These are phyloP conservation scores for Aspergillus ustus DNA, from an alignment of 2,329 filamentous ascomycete genomes.

Conservation along the genomic window DNA sequence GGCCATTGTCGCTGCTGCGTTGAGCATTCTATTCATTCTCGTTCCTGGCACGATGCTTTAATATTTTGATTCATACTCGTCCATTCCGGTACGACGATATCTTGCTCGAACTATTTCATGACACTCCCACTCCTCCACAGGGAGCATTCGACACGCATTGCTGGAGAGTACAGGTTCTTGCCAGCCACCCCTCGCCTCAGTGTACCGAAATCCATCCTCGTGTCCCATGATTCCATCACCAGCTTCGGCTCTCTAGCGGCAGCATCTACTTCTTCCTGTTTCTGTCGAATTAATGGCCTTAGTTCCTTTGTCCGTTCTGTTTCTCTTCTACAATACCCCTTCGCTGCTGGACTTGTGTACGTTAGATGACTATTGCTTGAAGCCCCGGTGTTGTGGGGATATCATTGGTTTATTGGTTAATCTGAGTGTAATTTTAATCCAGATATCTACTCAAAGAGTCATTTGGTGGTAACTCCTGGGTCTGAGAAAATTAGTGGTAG, in stretches of 20 bases:
- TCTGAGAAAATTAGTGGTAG: not conserved
- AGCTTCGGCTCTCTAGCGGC: not conserved
- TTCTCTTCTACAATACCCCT: constrained; percentile 39
- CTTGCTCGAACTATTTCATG: not conserved
- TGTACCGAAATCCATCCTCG: not conserved
- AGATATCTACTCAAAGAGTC: not conserved
- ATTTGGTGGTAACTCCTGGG: not conserved
- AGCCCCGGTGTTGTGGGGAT: constrained; percentile 27
- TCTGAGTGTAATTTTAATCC: constrained; percentile 15
- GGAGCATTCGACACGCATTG: not conserved
- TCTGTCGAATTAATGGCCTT: not conserved
- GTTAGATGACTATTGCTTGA: constrained; percentile 34
- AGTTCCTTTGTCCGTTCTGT: constrained; percentile 27
- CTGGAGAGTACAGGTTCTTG: not conserved
- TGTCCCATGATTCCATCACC: not conserved
- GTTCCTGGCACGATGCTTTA: constrained; percentile 74
- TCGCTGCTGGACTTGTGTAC: constrained; percentile 35
- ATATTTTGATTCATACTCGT: constrained; percentile 12
- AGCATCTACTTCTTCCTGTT: constrained; percentile 19
- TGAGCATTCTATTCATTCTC: constrained; percentile 90
- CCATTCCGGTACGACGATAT: not conserved
- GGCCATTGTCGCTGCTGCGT: constrained; percentile 74
- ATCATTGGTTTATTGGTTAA: constrained; percentile 20
- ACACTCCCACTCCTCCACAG: not conserved
- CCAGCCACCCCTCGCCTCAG: not conserved